Conservation (phyloP, 2,329 filamentous ascomycete genomes). For the Botrytis aclada region DNA sequence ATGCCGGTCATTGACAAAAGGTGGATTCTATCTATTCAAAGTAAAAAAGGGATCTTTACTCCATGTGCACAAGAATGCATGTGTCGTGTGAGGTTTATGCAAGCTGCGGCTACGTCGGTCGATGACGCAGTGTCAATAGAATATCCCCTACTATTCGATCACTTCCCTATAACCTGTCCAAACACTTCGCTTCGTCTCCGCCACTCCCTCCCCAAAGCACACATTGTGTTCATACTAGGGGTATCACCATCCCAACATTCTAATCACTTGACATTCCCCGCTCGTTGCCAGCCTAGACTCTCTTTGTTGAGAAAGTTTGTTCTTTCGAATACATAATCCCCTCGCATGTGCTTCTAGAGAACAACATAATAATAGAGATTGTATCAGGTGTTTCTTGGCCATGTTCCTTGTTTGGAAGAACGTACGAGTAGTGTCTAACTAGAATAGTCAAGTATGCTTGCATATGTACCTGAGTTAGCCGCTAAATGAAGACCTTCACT, state of each 20-base stretch:
- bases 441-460: background rate
- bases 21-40: background rate
- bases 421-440: background rate
- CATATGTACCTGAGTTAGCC: background rate
- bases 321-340: background rate
- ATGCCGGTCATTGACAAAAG: background rate
- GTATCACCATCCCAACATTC: background rate
- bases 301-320: background rate
- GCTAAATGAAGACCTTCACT: accelerated
- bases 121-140: background rate
- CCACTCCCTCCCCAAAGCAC: background rate
- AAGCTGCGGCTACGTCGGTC: background rate
- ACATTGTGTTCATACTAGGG: background rate
- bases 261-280: background rate
- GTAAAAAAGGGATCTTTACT: background rate
- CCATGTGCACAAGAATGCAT: background rate
- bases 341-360: background rate
- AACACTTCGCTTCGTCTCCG: background rate
- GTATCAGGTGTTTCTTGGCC: background rate
- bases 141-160: background rate
- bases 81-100: background rate
- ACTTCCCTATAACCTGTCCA: background rate
- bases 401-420: background rate
- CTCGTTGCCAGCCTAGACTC: background rate
- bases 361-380: background rate